Conservation (phyloP, 495 filamentous ascomycete genomes). For the Xylaria intraflava region DNA sequence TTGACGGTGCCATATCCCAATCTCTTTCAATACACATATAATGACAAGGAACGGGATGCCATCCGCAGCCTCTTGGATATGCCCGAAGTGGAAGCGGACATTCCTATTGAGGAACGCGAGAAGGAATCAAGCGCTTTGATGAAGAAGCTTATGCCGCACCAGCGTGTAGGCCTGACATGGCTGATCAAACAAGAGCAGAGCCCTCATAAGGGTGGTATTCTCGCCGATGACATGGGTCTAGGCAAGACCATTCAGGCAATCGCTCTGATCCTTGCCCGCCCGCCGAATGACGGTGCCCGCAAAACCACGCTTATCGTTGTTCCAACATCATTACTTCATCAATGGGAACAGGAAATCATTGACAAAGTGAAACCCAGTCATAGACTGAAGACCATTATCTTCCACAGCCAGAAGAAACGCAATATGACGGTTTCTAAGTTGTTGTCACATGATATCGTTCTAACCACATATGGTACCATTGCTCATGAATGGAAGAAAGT, state of each 20-base stretch:
- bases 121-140: slow-evolving; percentile 58
- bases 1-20: not conserved
- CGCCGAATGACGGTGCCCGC: slow-evolving; percentile 45
- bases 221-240: slow-evolving; percentile 88
- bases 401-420: slow-evolving; percentile 52
- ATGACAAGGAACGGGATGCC: slow-evolving; percentile 7
- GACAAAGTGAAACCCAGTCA: slow-evolving; percentile 57
- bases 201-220: slow-evolving; percentile 70
- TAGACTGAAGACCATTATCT: slow-evolving; percentile 57
- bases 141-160: slow-evolving; percentile 68
- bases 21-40: not conserved
- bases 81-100: slow-evolving; percentile 22
- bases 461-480: slow-evolving; percentile 86
- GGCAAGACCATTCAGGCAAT: slow-evolving; percentile 92
- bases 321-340: slow-evolving; percentile 77
- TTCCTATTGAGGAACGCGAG: slow-evolving; percentile 16
- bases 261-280: slow-evolving; percentile 71
- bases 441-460: slow-evolving; percentile 67
- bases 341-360: slow-evolving; percentile 84
- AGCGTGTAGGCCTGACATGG: slow-evolving; percentile 76
- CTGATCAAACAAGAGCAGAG: slow-evolving; percentile 63
- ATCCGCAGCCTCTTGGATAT: slow-evolving; percentile 15
- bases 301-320: slow-evolving; percentile 82
- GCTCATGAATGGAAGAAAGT: slow-evolving; percentile 58
- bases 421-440: slow-evolving; percentile 51